Percentiles rank a stretch among this genome's conserved stretches.
Evolutionary conservation across 805 yeast genomes (phyloP).

Genomic region (Barnettozyma californica): DNA sequence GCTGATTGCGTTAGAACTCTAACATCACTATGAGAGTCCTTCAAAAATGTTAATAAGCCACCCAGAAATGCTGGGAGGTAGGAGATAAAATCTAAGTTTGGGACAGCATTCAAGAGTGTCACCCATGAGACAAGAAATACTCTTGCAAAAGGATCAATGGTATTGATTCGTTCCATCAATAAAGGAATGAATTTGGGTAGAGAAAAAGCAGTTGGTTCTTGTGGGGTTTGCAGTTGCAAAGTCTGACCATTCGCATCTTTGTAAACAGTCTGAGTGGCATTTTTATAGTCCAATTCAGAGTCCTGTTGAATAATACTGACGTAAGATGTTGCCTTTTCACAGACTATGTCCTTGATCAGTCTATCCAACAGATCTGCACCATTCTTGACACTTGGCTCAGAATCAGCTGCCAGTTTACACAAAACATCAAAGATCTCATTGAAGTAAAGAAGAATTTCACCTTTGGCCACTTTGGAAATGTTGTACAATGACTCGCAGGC

Average conservation of each 20-base stretch:
- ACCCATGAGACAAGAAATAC: constrained; percentile 93
- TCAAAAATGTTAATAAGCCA: constrained; percentile 72
- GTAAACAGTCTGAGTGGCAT: constrained; percentile 36
- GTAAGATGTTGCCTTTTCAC: constrained; percentile 88
- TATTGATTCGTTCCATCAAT: constrained; percentile 85
- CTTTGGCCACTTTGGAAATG: constrained; percentile 94
- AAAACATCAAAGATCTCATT: constrained; percentile 93
- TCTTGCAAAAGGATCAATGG: constrained; percentile 87
- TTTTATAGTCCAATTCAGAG: constrained; percentile 34
- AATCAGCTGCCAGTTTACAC: constrained; percentile 84
- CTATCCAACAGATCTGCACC: constrained; percentile 93
- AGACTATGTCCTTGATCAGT: constrained; percentile 86
- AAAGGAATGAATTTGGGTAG: constrained; percentile 85
- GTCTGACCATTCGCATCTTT: constrained; percentile 56
- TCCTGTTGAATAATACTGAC: constrained; percentile 61
- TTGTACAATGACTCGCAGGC: constrained; percentile 96
- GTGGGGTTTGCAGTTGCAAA: constrained; percentile 53
- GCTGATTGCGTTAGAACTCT: constrained; percentile 79
- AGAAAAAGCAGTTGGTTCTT: constrained; percentile 69
- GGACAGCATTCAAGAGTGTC: constrained; percentile 85
- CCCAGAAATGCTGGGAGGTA: constrained; percentile 87
- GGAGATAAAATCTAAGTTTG: constrained; percentile 81
- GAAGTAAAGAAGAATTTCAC: constrained; percentile 85
- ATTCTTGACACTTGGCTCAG: constrained; percentile 86
- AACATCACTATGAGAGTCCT: constrained; percentile 82